phyloP scores from a whole-genome alignment of 1,139 yeast species.

The Kodamaea arcana region DNA sequence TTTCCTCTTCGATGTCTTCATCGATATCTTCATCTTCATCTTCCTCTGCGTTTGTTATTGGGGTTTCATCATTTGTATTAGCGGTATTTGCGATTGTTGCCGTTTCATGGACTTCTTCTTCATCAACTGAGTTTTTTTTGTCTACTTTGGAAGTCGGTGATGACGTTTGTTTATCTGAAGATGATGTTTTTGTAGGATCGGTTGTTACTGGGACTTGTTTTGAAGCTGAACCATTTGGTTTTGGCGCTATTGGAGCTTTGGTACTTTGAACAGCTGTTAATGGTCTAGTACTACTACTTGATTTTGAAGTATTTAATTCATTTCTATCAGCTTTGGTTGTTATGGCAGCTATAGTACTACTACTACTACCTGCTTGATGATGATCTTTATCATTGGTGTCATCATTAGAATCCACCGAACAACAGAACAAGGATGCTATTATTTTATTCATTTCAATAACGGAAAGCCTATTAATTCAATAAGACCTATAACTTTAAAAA shows the following conservation, averaged over 20 bases:
- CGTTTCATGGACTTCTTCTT: constrained; percentile 40
- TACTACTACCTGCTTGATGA: constrained; percentile 6
- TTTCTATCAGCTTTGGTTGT: constrained; percentile 5
- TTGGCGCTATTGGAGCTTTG: not conserved
- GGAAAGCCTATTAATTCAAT: too few relatives aligned
- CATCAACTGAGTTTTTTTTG: constrained; percentile 36
- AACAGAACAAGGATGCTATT: constrained; percentile 37
- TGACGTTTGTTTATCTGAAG: constrained; percentile 4
- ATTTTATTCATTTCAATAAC: constrained; percentile 28
- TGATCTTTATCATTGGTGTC: constrained; percentile 26
- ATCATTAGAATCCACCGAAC: constrained; percentile 36
- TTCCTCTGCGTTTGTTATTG: constrained; percentile 15
- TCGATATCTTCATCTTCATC: constrained; percentile 18
- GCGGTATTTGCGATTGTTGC: constrained; percentile 44
- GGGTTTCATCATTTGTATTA: constrained; percentile 14
- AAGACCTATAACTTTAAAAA: too few relatives aligned
- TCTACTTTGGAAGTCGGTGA: not conserved
- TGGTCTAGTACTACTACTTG: not conserved
- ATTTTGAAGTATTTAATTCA: constrained; percentile 1
- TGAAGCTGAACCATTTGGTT: not conserved
- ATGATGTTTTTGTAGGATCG: not conserved
- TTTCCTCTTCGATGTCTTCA: constrained; percentile 5
- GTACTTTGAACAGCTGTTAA: constrained; percentile 1
- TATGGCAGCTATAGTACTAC: constrained; percentile 1
- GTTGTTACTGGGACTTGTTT: constrained; percentile 1